These are phyloP conservation scores for Mortierella sp. DNA, from an alignment of 371 early-diverging fungal genomes.

Conservation along the genomic window DNA sequence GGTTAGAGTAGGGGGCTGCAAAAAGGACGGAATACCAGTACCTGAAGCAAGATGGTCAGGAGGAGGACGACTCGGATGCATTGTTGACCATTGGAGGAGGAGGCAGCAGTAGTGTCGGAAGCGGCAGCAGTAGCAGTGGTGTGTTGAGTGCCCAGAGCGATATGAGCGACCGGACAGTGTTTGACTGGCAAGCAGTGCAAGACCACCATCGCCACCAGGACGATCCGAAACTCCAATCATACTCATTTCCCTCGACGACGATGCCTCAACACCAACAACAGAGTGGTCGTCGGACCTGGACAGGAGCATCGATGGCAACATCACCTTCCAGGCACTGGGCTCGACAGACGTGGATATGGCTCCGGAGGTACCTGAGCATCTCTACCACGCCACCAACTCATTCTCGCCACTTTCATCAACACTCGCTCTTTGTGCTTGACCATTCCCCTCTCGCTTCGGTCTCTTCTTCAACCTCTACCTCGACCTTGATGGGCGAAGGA, in stretches of 20 bases:
- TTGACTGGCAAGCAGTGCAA: conserved; percentile 1
- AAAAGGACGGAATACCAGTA: no score
- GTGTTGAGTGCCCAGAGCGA: conserved; percentile 1
- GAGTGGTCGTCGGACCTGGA: background rate
- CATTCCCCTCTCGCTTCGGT: background rate
- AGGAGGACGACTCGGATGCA: background rate
- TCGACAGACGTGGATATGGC: background rate
- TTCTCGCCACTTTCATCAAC: background rate
- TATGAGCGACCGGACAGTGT: background rate
- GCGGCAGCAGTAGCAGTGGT: background rate
- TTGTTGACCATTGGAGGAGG: background rate
- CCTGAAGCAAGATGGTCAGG: background rate
- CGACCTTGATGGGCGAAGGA: background rate
- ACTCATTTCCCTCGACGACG: background rate
- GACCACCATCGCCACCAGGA: background rate
- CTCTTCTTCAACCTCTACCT: background rate
- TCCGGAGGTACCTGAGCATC: background rate
- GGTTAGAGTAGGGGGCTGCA: background rate
- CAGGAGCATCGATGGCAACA: background rate
- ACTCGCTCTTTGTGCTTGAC: background rate
- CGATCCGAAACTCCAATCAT: background rate
- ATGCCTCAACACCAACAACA: background rate
- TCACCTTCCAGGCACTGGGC: background rate
- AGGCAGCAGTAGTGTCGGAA: background rate
- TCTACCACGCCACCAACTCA: background rate